These are phyloP conservation scores for Annulohypoxylon maeteangense DNA, from an alignment of 495 filamentous ascomycete species.

Conservation along the genomic window DNA sequence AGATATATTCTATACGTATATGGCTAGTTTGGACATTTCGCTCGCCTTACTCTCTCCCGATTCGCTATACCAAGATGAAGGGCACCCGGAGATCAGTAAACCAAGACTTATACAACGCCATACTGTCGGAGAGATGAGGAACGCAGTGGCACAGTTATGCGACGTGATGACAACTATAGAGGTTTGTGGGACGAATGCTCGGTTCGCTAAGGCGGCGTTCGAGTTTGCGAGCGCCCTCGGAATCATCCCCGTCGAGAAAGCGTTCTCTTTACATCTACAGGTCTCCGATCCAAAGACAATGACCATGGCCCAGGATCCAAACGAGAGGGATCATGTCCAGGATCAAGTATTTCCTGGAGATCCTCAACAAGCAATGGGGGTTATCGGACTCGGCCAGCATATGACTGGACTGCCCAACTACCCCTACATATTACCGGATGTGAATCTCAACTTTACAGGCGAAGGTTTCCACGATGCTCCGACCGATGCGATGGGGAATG, in stretches of 20 bases:
- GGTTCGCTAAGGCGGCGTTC: conserved; percentile 38
- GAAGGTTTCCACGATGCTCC: background rate
- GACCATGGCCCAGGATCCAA: background rate
- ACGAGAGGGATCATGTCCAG: background rate
- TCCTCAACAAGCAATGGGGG: background rate
- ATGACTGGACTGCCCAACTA: conserved; percentile 20
- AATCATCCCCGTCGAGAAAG: conserved; percentile 25
- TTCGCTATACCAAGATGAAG: conserved; percentile 20
- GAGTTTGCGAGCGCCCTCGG: conserved; percentile 34
- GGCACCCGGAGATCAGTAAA: conserved; percentile 21
- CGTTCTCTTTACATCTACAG: conserved; percentile 10
- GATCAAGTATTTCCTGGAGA: background rate
- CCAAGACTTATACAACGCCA: conserved; percentile 15
- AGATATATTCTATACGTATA: conserved; percentile 39
- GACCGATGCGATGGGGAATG: conserved; percentile 17
- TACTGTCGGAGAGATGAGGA: conserved; percentile 31
- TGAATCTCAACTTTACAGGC: conserved; percentile 20
- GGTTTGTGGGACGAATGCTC: conserved; percentile 38
- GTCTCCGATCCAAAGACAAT: conserved; percentile 5
- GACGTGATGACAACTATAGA: conserved; percentile 39
- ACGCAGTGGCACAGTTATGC: conserved; percentile 23
- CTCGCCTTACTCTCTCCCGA: conserved; percentile 31
- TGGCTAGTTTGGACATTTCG: conserved; percentile 33
- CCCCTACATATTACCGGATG: background rate
- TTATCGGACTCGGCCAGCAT: conserved; percentile 2